A percentile compares a stretch with the other conserved stretches of the same genome.
These are phyloP conservation scores for Strobilomyces dryophilus DNA, from an alignment of 768 basidiomycete species.

Conservation along the genomic window DNA sequence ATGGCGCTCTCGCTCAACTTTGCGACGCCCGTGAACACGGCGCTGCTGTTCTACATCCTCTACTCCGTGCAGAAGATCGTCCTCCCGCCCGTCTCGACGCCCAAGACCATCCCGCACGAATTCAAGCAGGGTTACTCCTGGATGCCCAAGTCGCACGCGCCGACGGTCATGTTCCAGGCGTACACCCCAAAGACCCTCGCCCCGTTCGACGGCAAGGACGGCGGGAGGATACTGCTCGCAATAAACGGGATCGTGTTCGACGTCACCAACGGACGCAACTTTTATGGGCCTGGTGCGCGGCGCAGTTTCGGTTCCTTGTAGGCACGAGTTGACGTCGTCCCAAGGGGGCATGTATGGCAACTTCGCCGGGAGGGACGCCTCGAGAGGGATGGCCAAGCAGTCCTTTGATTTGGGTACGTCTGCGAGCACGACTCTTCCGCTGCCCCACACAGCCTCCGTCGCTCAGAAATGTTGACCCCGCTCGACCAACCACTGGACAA, in stretches of 20 bases:
- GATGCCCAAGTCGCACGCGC: conserved; percentile 82
- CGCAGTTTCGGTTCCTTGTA: not conserved
- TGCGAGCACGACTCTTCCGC: not conserved
- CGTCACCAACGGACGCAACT: conserved; percentile 81
- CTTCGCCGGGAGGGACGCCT: conserved; percentile 96
- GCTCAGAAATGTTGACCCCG: conserved; percentile 83
- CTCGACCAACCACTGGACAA: conserved; percentile 84
- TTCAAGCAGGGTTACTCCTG: conserved; percentile 88
- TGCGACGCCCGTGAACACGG: conserved; percentile 77
- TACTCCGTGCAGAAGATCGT: conserved; percentile 73
- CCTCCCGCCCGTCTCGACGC: conserved; percentile 57
- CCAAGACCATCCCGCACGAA: conserved; percentile 53
- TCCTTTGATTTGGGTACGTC: conserved; percentile 84
- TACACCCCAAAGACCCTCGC: conserved; percentile 77
- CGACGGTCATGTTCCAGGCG: conserved; percentile 69
- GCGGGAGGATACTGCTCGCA: conserved; percentile 75
- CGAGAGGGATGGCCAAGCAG: conserved; percentile 96
- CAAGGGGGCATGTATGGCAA: conserved; percentile 95
- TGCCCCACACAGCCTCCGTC: not conserved
- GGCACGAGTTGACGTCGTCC: not conserved
- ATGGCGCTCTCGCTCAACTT: conserved; percentile 44
- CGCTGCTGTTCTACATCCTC: conserved; percentile 71
- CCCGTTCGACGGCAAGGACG: conserved; percentile 60
- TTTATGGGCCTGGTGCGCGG: conserved; percentile 89
- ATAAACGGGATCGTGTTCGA: conserved; percentile 91